These are phyloP conservation scores for Leccinum olivaceopallidum DNA, from an alignment of 768 basidiomycete genomes.

Conservation along the genomic window DNA sequence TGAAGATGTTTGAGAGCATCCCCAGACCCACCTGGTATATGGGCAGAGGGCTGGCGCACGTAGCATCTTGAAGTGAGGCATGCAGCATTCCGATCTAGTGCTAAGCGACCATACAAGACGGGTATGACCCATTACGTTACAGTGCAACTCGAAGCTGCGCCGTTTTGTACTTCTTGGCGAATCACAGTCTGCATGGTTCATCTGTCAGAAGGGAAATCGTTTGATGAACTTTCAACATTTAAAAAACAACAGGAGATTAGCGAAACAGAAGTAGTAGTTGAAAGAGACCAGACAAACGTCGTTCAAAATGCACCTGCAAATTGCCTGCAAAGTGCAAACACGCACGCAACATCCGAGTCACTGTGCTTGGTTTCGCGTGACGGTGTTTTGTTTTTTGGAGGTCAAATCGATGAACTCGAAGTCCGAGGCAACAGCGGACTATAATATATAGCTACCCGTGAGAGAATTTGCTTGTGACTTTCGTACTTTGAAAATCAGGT, in stretches of 20 bases:
- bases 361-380: background rate
- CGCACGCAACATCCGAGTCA: too few species aligned
- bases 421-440: too few species aligned
- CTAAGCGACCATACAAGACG: background rate
- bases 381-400: background rate
- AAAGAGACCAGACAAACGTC: background rate
- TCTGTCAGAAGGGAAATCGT: background rate
- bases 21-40: background rate
- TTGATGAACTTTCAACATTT: background rate
- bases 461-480: background rate
- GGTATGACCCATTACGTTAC: constrained; percentile 7
- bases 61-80: constrained; percentile 5
- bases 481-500: too few species aligned
- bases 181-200: background rate
- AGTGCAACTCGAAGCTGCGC: too few species aligned
- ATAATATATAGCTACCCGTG: background rate
- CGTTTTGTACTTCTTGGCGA: too few species aligned
- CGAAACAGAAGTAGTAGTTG: background rate
- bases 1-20: background rate
- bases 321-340: background rate
- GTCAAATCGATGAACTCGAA: too few species aligned
- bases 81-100: background rate
- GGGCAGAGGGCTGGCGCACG: background rate
- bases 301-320: background rate
- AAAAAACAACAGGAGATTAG: background rate